These are phyloP conservation scores for Adansonia gregorii DNA, from an alignment of 441 rosid species.

Conservation along the genomic window DNA sequence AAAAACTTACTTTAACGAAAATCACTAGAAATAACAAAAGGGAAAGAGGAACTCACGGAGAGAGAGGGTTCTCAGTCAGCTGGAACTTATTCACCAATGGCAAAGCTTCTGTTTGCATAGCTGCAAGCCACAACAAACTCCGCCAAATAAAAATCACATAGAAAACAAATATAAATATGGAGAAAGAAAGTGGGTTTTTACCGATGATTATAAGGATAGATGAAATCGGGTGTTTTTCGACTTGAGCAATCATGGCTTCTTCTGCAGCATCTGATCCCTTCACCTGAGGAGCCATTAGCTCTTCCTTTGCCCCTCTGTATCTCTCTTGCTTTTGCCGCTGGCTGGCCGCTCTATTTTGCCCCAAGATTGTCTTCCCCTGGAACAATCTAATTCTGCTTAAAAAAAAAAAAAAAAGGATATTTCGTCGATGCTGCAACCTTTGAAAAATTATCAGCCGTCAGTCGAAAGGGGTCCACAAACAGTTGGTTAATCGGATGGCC, in stretches of 20 bases:
- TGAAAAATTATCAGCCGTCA: too few relatives aligned
- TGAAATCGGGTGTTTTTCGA: constrained; percentile 51
- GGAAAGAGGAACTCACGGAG: constrained; percentile 51
- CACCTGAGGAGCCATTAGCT: constrained; percentile 53
- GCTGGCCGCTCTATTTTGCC: too few relatives aligned
- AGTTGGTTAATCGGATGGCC: too few relatives aligned
- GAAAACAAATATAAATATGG: background rate
- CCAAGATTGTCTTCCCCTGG: too few relatives aligned
- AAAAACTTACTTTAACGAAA: background rate
- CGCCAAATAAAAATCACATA: background rate
- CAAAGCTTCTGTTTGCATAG: constrained; percentile 89
- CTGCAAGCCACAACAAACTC: constrained; percentile 36
- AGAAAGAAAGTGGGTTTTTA: constrained; percentile 20
- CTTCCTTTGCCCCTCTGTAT: background rate
- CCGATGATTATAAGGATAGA: constrained; percentile 75
- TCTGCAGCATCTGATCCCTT: constrained; percentile 45
- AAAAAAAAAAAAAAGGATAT: too few relatives aligned
- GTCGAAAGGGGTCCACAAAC: too few relatives aligned
- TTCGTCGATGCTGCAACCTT: background rate
- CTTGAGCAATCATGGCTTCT: constrained; percentile 39
- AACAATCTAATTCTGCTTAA: too few relatives aligned
- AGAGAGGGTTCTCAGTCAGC: constrained; percentile 53
- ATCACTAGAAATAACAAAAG: background rate
- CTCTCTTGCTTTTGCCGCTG: background rate
- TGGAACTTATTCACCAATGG: constrained; percentile 73